These are phyloP conservation scores for Bocquillonia castaneifolia DNA, from an alignment of 441 rosid species.

Conservation along the genomic window DNA sequence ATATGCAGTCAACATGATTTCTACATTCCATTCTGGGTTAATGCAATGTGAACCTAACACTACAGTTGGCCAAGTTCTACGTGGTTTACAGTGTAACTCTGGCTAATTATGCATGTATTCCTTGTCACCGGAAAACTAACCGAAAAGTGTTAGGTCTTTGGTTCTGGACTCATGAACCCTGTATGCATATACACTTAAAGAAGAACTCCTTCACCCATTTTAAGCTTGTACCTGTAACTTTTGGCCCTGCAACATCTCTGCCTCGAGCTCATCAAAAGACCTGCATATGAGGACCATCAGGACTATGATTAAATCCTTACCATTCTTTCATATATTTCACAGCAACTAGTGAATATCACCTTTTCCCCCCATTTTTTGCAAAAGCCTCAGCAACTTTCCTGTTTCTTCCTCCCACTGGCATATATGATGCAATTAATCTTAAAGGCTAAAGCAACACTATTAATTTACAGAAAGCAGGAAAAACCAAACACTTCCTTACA, in stretches of 20 bases:
- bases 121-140: background rate
- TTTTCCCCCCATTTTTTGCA: constrained; percentile 73
- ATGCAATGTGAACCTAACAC: constrained; percentile 1
- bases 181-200: background rate
- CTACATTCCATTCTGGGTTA: background rate
- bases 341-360: constrained; percentile 34
- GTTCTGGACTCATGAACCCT: background rate
- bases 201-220: background rate
- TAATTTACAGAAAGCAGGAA: constrained; percentile 11
- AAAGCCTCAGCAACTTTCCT: constrained; percentile 90
- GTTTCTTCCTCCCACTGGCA: constrained; percentile 95
- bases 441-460: constrained; percentile 6
- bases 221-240: constrained; percentile 65
- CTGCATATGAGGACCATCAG: constrained; percentile 36
- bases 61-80: background rate
- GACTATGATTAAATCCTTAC: constrained; percentile 13
- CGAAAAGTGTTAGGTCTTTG: background rate
- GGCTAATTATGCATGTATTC: background rate
- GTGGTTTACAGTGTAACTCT: background rate
- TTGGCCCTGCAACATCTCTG: constrained; percentile 91
- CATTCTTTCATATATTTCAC: background rate
- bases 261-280: constrained; percentile 95
- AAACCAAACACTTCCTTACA: constrained; percentile 43
- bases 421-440: constrained; percentile 18
- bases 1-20: background rate